Conservation (phyloP, 2,329 filamentous ascomycete genomes). For the Fusarium oxysporum region DNA sequence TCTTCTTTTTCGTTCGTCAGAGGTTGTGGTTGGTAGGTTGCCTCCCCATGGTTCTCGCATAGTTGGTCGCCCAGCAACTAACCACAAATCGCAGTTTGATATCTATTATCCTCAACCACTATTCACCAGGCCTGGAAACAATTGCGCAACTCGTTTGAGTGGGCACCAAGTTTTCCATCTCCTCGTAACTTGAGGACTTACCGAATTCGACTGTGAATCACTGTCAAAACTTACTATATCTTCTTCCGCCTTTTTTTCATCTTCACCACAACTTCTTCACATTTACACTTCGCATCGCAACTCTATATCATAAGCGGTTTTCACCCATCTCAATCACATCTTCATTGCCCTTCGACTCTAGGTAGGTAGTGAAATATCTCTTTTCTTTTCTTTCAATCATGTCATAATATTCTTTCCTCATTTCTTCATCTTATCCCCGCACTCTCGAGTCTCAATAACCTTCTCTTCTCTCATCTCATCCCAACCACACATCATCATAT, state of each 20-base stretch:
- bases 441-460: not conserved
- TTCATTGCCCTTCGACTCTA: not conserved
- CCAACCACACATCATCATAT: not conserved
- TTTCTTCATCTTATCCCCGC: not conserved
- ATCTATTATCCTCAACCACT: not conserved
- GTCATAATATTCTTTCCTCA: not conserved
- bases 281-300: conserved; percentile 5
- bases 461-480: not conserved
- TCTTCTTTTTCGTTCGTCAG: not conserved
- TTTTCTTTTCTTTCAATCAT: not conserved
- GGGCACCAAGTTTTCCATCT: not conserved
- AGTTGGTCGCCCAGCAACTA: conserved; percentile 35
- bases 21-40: not conserved
- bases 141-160: not conserved
- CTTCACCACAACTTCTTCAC: conserved; percentile 8
- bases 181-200: not conserved
- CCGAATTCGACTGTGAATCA: conserved; percentile 25
- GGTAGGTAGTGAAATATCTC: not conserved
- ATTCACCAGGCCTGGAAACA: conserved; percentile 6
- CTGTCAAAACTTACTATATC: not conserved
- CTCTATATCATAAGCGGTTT: not conserved
- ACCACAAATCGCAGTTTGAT: conserved; percentile 10
- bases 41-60: conserved; percentile 1
- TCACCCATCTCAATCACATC: conserved; percentile 3
- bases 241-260: conserved; percentile 7